phyloP scores from a whole-genome alignment of 805 yeast genomes.

The Metschnikowia rubicola region DNA sequence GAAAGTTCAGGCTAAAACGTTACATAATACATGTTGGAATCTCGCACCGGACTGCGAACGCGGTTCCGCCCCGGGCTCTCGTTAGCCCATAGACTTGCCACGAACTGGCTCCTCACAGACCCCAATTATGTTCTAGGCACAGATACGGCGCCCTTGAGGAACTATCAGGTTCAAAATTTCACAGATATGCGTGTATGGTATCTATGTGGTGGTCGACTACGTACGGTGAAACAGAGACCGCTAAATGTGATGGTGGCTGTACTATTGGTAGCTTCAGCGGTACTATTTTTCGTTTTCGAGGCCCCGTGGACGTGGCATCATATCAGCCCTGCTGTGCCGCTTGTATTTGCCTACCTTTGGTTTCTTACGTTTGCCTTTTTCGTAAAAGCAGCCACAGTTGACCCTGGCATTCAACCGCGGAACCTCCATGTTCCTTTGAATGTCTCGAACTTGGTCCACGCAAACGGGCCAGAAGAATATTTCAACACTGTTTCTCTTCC shows the following conservation, averaged over 20 bases:
- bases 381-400: conserved; percentile 53
- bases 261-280: conserved; percentile 41
- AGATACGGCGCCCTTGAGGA: conserved; percentile 17
- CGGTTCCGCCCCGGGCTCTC: conserved; percentile 3
- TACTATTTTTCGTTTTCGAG: conserved; percentile 47
- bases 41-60: background rate
- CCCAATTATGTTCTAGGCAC: conserved; percentile 14
- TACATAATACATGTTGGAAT: background rate
- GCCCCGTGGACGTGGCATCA: conserved; percentile 56
- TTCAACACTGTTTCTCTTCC: conserved; percentile 24
- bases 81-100: conserved; percentile 4
- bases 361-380: conserved; percentile 45
- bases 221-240: conserved; percentile 42
- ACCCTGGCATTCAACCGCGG: conserved; percentile 70
- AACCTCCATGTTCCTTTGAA: conserved; percentile 52
- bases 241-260: conserved; percentile 34
- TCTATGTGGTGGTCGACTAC: conserved; percentile 63
- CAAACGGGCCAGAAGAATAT: conserved; percentile 49
- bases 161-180: conserved; percentile 44
- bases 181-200: conserved; percentile 38
- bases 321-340: conserved; percentile 52
- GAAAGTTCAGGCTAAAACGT: background rate
- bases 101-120: conserved; percentile 28
- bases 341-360: conserved; percentile 61
- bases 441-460: conserved; percentile 2